phyloP scores from a whole-genome alignment of 192 early-diverging fungal genomes.

The Umbelopsis vinacea region DNA sequence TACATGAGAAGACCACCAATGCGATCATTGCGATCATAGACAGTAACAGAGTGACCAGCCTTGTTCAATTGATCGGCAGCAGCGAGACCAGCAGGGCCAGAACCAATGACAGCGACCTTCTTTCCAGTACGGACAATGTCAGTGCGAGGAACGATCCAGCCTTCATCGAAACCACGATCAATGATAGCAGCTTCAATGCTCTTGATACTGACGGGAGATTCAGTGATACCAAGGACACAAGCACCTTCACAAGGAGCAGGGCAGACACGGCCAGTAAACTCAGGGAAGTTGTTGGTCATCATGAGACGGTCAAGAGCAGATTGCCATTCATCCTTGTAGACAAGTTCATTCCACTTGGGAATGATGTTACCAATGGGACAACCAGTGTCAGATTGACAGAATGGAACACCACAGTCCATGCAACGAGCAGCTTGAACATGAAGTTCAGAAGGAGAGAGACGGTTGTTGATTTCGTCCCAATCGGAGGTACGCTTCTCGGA shows the following conservation, averaged over 20 bases:
- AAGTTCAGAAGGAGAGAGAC: constrained; percentile 79
- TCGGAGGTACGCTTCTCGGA: constrained; percentile 80
- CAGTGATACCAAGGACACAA: constrained; percentile 95
- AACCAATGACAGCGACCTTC: constrained; percentile 89
- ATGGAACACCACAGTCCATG: constrained; percentile 98
- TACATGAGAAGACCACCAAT: constrained; percentile 97
- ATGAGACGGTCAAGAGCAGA: constrained; percentile 91
- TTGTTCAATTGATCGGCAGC: constrained; percentile 98
- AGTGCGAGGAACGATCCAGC: constrained; percentile 93
- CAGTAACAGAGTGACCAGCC: constrained; percentile 92
- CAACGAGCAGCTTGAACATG: constrained; percentile 95
- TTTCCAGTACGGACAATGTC: constrained; percentile 82
- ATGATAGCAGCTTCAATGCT: constrained; percentile 98
- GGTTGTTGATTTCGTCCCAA: constrained; percentile 95
- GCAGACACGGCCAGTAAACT: constrained; percentile 99
- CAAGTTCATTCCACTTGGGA: constrained; percentile 98
- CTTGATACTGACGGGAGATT: constrained; percentile 94
- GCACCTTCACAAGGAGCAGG: constrained; percentile 98
- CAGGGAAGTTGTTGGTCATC: constrained; percentile 99
- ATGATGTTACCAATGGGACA: constrained; percentile 99
- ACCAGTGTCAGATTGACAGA: constrained; percentile 97
- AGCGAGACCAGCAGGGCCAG: constrained; percentile 93
- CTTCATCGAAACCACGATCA: constrained; percentile 94
- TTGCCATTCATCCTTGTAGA: constrained; percentile 96
- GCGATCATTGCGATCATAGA: constrained; percentile 97